Evolutionary conservation across 495 filamentous ascomycete species (phyloP).

Genomic region (Jackrogersella multiformis): DNA sequence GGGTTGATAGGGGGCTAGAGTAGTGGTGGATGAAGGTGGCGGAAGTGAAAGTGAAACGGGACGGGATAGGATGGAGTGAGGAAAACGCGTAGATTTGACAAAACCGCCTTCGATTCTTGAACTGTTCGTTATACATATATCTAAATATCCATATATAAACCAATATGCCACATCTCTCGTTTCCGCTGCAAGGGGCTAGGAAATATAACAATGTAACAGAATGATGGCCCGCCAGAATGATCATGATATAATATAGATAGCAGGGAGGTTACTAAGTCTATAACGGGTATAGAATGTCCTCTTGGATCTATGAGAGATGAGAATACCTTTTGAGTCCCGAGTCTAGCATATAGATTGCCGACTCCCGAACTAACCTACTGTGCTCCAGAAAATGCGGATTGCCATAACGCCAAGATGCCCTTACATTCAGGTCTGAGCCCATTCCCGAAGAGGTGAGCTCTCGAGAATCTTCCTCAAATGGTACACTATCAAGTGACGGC

Average conservation of each 20-base stretch:
- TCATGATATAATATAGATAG: not conserved
- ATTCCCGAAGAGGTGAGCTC: not conserved
- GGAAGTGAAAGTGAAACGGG: not conserved
- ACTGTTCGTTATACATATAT: not conserved
- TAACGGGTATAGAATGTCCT: slow-evolving; percentile 21
- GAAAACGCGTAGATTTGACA: not conserved
- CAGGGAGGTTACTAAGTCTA: not conserved
- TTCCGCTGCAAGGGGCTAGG: no score
- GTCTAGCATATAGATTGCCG: slow-evolving; percentile 14
- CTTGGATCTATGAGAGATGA: slow-evolving; percentile 37
- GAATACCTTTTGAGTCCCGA: slow-evolving; percentile 23
- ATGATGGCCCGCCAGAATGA: not conserved
- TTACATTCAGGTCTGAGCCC: not conserved
- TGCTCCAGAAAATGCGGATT: slow-evolving; percentile 7
- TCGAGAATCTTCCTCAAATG: not conserved
- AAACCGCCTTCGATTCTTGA: not conserved
- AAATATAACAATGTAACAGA: no score
- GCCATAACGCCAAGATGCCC: slow-evolving; percentile 24
- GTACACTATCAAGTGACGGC: not conserved
- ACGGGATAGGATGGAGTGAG: not conserved
- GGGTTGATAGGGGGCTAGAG: not conserved
- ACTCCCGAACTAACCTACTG: slow-evolving; percentile 10
- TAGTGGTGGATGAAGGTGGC: not conserved
- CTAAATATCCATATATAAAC: not conserved
- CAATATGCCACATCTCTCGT: no score